Evolutionary conservation across 2,329 filamentous ascomycete species (phyloP).

Genomic region (Cytospora mali): DNA sequence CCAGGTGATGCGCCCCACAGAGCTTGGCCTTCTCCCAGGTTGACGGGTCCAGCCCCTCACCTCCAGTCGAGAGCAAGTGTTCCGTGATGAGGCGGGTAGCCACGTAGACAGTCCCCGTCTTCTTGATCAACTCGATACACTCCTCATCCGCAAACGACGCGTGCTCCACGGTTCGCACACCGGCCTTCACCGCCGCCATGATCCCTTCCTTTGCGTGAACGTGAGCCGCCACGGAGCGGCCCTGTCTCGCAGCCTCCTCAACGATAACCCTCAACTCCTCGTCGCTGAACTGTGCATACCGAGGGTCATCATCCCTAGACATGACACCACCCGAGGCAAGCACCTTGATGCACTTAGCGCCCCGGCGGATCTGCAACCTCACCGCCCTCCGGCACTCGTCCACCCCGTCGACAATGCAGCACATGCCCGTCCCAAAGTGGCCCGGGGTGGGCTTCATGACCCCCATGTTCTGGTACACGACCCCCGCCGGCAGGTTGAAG

Average conservation of each 20-base stretch:
- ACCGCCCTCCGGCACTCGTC: conserved; percentile 46
- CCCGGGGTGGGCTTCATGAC: conserved; percentile 37
- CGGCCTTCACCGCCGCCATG: conserved; percentile 41
- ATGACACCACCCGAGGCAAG: conserved; percentile 44
- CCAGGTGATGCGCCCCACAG: conserved; percentile 36
- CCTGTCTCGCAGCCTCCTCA: conserved; percentile 41
- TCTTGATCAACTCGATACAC: conserved; percentile 43
- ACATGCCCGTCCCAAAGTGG: conserved; percentile 34
- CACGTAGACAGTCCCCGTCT: conserved; percentile 42
- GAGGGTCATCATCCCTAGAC: conserved; percentile 43
- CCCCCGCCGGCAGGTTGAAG: conserved; percentile 39
- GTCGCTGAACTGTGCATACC: conserved; percentile 43
- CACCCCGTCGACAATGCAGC: conserved; percentile 42
- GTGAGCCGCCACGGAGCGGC: conserved; percentile 44
- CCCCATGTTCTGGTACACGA: conserved; percentile 40
- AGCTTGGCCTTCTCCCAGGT: conserved; percentile 43
- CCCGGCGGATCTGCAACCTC: conserved; percentile 44
- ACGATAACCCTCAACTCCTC: conserved; percentile 44
- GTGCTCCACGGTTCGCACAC: conserved; percentile 45
- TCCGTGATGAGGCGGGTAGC: conserved; percentile 44
- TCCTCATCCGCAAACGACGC: conserved; percentile 46
- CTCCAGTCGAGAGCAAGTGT: conserved; percentile 37
- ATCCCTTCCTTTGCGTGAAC: conserved; percentile 46
- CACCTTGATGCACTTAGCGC: conserved; percentile 45
- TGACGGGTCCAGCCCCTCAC: conserved; percentile 38